Evolutionary conservation across 176 grass and related monocot species (phyloP).

Genomic region (Cocos nucifera): DNA sequence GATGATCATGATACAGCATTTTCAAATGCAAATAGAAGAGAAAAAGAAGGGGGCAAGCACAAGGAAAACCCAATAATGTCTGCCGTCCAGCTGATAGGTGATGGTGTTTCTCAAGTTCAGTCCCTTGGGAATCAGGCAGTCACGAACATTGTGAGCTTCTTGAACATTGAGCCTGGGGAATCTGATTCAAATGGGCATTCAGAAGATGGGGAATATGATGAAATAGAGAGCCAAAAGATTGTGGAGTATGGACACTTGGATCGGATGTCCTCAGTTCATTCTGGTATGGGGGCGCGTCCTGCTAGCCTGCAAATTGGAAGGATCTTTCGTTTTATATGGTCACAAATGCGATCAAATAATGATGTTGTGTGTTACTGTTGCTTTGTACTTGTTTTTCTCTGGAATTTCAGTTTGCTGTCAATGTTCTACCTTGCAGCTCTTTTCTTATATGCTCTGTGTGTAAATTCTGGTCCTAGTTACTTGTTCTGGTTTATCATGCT

Average conservation of each 20-base stretch:
- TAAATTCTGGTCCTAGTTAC: slow-evolving; percentile 87
- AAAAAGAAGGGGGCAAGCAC: slow-evolving; percentile 32
- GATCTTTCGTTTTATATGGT: slow-evolving; percentile 80
- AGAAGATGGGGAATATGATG: slow-evolving; percentile 34
- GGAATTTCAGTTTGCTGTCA: slow-evolving; percentile 97
- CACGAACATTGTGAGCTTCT: slow-evolving; percentile 95
- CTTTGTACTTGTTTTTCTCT: slow-evolving; percentile 82
- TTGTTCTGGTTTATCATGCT: slow-evolving; percentile 94
- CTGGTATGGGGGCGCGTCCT: slow-evolving; percentile 22
- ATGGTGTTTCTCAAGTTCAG: slow-evolving; percentile 96
- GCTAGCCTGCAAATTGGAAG: slow-evolving; percentile 64
- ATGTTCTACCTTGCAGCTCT: slow-evolving; percentile 94
- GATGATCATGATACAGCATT: slow-evolving; percentile 17
- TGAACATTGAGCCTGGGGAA: slow-evolving; percentile 87
- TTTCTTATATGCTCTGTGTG: slow-evolving; percentile 94
- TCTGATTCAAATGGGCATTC: slow-evolving; percentile 36
- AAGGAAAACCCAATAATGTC: slow-evolving; percentile 93
- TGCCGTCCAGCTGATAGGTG: slow-evolving; percentile 89
- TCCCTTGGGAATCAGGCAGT: slow-evolving; percentile 91
- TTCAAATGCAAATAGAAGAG: slow-evolving; percentile 41
- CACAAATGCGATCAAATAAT: slow-evolving; percentile 91
- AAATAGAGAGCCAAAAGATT: slow-evolving; percentile 39
- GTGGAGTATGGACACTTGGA: slow-evolving; percentile 39
- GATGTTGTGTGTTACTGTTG: slow-evolving; percentile 98
- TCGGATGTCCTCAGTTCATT: slow-evolving; percentile 54